phyloP scores from a whole-genome alignment of 345 rosid species.

The Litchi chinensis region DNA sequence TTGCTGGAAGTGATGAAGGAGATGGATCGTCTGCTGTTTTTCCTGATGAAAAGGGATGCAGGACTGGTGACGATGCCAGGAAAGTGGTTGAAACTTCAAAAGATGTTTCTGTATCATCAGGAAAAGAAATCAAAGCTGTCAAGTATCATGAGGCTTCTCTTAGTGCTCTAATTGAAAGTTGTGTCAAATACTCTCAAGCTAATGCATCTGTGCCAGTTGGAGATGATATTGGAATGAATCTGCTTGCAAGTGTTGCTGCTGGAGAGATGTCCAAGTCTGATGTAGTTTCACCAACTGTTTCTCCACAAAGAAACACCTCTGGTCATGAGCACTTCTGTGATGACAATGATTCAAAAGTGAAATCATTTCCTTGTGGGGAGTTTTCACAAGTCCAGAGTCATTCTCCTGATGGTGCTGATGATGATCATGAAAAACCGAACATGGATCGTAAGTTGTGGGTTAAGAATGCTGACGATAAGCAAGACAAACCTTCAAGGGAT shows the following conservation, averaged over 20 bases:
- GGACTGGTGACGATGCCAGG: slow-evolving; percentile 41
- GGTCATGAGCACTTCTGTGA: slow-evolving; percentile 35
- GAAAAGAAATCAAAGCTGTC: slow-evolving; percentile 47
- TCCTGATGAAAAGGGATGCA: slow-evolving; percentile 48
- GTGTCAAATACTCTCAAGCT: slow-evolving; percentile 70
- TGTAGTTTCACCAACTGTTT: slow-evolving; percentile 50
- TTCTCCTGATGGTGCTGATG: slow-evolving; percentile 31
- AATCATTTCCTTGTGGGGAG: slow-evolving; percentile 32
- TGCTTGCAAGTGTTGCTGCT: slow-evolving; percentile 94
- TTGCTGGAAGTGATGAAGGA: slow-evolving; percentile 49
- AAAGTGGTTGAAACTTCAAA: slow-evolving; percentile 48
- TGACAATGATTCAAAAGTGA: slow-evolving; percentile 39
- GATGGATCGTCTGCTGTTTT: slow-evolving; percentile 49
- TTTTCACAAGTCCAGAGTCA: slow-evolving; percentile 30
- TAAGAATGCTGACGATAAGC: slow-evolving; percentile 33
- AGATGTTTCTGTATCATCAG: slow-evolving; percentile 42
- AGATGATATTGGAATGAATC: slow-evolving; percentile 94
- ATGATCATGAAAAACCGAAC: slow-evolving; percentile 37
- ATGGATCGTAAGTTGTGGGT: slow-evolving; percentile 24
- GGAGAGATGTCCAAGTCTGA: slow-evolving; percentile 78
- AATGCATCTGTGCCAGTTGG: slow-evolving; percentile 48
- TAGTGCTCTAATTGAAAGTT: slow-evolving; percentile 88
- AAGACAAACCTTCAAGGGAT: slow-evolving; percentile 35
- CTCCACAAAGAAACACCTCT: slow-evolving; percentile 45
- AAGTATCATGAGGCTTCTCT: slow-evolving; percentile 61